Evolutionary conservation across 2,329 filamentous ascomycete species (phyloP), one percentile per base, ranked within the genome.

Genomic region (Exophiala bonariae): DNA sequence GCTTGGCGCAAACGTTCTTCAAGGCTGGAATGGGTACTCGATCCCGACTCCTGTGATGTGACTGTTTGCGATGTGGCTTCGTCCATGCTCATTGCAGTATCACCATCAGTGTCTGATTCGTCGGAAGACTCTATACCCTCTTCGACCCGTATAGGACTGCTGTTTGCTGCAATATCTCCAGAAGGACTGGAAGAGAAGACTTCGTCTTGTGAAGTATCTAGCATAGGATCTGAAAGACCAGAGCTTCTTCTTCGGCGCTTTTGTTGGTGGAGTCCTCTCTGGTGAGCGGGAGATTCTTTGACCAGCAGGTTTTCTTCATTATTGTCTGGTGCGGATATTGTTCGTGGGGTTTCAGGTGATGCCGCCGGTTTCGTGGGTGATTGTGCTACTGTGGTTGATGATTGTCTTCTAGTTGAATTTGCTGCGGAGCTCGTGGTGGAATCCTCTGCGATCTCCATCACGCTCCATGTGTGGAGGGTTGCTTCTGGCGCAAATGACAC

Each of bases 401-500:
- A 93, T 42, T 84, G 82, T 53, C 87, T 80, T 58, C 89, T 76
- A 10, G 87, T 89, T 9, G 84, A 83, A 55, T 92, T 87, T 0
- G 87, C 86, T 6, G 80, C 78, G 5, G 83, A 85, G 9, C 82
- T 84, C 11, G 85, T 87, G 1, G 90, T 95, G 16, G 89, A 89
- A 64, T 96, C 91, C 62, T 91, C 89, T 64, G 83, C 79, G 54
- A 91, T 87, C 62, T 97, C 92, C 35, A 96, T 82, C 46, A 93
- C 91, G 63, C 97, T 91, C 78, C 95, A 97, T 0, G 93, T 99
- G 65, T 99, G 93, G 28, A 99, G 77, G 3, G 93, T 99, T 10
- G 93, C 93, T 70, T 99, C 93, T 1, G 93, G 93, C 3, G 93
- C 93, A 68, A 99, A 99, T 0, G 92, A 97, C 26, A 99, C 93